Evolutionary conservation across 2,329 filamentous ascomycete species (phyloP).

Genomic region (Beauveria bassiana): DNA sequence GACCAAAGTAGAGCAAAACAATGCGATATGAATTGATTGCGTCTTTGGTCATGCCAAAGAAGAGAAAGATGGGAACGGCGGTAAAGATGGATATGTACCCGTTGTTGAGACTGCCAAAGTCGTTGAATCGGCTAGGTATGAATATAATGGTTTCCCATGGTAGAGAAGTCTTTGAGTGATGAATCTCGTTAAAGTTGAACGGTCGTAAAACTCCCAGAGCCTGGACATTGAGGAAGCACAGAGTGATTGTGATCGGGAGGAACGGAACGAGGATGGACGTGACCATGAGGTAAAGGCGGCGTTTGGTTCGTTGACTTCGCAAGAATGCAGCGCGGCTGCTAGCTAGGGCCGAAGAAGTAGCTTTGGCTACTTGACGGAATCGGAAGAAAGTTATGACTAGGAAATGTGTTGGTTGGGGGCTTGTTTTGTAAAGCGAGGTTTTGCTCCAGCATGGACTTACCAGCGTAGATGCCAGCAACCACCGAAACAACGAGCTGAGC

Average conservation of each 20-base stretch:
- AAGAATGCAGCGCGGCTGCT: conserved; percentile 32
- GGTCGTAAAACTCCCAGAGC: conserved; percentile 20
- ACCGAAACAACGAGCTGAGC: conserved; percentile 37
- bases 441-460: conserved; percentile 28
- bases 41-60: conserved; percentile 50
- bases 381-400: conserved; percentile 39
- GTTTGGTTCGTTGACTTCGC: conserved; percentile 39
- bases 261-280: conserved; percentile 44
- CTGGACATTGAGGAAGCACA: conserved; percentile 34
- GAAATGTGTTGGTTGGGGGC: not conserved
- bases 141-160: conserved; percentile 43
- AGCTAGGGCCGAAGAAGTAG: conserved; percentile 31
- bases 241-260: conserved; percentile 37
- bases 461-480: conserved; percentile 37
- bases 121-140: conserved; percentile 31
- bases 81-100: conserved; percentile 42
- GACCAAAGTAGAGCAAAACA: conserved; percentile 30
- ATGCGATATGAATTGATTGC: conserved; percentile 42
- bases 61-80: conserved; percentile 39
- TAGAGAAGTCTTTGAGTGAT: conserved; percentile 24
- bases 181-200: conserved; percentile 36
- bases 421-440: no score
- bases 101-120: conserved; percentile 34
- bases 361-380: conserved; percentile 38
- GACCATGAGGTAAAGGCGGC: conserved; percentile 49